Conservation (phyloP, 2,329 filamentous ascomycete genomes). For the Ophiobolus disseminans region DNA sequence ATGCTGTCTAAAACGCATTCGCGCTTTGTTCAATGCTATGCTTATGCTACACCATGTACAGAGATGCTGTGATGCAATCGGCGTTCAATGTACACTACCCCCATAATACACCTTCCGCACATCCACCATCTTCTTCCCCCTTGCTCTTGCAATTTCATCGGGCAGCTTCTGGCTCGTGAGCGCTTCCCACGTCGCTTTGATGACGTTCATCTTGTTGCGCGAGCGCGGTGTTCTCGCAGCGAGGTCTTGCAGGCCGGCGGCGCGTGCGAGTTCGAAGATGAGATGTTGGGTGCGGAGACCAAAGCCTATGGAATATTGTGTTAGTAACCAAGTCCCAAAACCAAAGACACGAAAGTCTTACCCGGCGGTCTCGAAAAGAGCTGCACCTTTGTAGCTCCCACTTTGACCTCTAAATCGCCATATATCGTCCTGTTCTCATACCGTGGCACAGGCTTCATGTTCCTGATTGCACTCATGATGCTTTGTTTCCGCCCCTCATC, state of each 20-base stretch:
- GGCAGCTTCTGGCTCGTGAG: conserved; percentile 84
- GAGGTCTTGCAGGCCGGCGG: conserved; percentile 85
- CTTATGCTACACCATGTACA: conserved; percentile 17
- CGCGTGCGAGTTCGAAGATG: conserved; percentile 93
- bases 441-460: conserved; percentile 88
- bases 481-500: conserved; percentile 74
- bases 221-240: conserved; percentile 82
- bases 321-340: background rate
- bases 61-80: background rate
- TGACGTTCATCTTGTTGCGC: conserved; percentile 96
- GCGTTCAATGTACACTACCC: conserved; percentile 59
- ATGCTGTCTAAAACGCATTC: conserved; percentile 11
- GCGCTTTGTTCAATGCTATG: conserved; percentile 14
- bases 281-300: conserved; percentile 89
- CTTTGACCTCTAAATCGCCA: conserved; percentile 82
- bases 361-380: conserved; percentile 85
- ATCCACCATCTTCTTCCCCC: conserved; percentile 95
- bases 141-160: conserved; percentile 84
- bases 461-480: conserved; percentile 80
- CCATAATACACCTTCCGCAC: conserved; percentile 97
- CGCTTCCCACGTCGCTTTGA: conserved; percentile 88
- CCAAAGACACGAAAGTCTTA: conserved; percentile 56
- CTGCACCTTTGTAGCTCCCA: conserved; percentile 85
- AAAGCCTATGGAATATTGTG: conserved; percentile 69
- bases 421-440: conserved; percentile 94